Evolutionary conservation across 768 basidiomycete species (phyloP).

Genomic region (Daedalea quercina): DNA sequence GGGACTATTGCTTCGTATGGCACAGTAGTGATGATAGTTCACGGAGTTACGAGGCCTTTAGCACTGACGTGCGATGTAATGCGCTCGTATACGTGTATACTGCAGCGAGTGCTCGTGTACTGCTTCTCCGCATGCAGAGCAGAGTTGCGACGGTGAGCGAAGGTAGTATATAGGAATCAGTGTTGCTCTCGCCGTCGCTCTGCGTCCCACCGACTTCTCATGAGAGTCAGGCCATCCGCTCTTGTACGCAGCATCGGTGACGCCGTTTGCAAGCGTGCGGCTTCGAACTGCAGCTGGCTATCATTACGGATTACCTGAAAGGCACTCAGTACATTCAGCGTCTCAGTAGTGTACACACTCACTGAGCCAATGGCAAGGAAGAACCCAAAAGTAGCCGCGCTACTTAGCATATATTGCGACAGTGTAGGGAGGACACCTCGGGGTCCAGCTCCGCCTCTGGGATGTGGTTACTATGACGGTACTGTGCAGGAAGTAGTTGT

Average conservation of each 20-base stretch:
- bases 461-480: background rate
- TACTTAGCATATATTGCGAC: conserved; percentile 97
- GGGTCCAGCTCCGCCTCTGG: conserved; percentile 84
- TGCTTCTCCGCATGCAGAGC: too few relatives aligned
- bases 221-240: conserved; percentile 60
- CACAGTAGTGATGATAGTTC: too few relatives aligned
- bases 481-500: background rate
- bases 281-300: conserved; percentile 49
- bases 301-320: conserved; percentile 87
- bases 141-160: too few relatives aligned
- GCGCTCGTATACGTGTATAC: too few relatives aligned
- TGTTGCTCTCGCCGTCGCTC: conserved; percentile 16
- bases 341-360: conserved; percentile 19
- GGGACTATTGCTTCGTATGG: background rate
- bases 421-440: conserved; percentile 86
- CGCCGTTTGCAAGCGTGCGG: conserved; percentile 52
- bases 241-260: conserved; percentile 54
- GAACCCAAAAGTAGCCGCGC: conserved; percentile 95
- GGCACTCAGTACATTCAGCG: background rate
- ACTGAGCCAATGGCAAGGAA: conserved; percentile 95
- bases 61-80: too few relatives aligned
- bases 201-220: conserved; percentile 67
- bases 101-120: too few relatives aligned
- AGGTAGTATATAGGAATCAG: background rate
- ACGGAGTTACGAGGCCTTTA: too few relatives aligned